Conservation (phyloP, 2,329 filamentous ascomycete species). For the Thielaviopsis punctulata region DNA sequence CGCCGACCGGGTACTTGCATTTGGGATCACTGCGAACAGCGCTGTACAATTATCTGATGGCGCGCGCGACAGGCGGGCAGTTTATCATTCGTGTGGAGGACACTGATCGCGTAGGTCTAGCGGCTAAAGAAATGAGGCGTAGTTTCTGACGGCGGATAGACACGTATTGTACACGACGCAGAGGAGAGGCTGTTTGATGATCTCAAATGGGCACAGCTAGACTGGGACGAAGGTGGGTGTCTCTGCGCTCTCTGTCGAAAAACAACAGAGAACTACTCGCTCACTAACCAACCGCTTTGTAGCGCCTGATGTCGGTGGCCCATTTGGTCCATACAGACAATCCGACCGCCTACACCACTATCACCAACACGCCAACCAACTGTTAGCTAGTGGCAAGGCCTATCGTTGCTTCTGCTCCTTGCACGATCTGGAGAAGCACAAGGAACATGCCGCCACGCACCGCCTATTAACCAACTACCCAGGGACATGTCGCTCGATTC, state of each 20-base stretch:
- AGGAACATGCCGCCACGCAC: constrained; percentile 39
- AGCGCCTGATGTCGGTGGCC: constrained; percentile 68
- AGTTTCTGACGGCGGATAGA: constrained; percentile 29
- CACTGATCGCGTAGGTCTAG: constrained; percentile 59
- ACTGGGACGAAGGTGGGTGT: constrained; percentile 71
- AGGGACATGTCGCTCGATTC: constrained; percentile 53
- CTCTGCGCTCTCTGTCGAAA: background rate
- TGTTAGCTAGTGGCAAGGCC: constrained; percentile 56
- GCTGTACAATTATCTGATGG: constrained; percentile 88
- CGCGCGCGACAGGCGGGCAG: constrained; percentile 70
- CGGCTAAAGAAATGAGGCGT: constrained; percentile 2
- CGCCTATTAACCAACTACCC: constrained; percentile 31
- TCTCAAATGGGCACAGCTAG: constrained; percentile 70
- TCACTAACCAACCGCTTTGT: too few species aligned
- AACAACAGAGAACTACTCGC: constrained; percentile 12
- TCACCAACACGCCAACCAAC: constrained; percentile 45
- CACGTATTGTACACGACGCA: constrained; percentile 63
- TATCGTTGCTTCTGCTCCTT: constrained; percentile 87
- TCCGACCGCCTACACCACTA: constrained; percentile 68
- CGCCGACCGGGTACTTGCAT: constrained; percentile 85
- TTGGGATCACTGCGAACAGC: constrained; percentile 83
- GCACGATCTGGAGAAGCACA: constrained; percentile 51
- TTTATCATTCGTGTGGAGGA: constrained; percentile 89
- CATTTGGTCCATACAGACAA: constrained; percentile 56
- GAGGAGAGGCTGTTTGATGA: constrained; percentile 64